Evolutionary conservation across 2,329 filamentous ascomycete species (phyloP).

Genomic region (Karstenula rhodostoma): DNA sequence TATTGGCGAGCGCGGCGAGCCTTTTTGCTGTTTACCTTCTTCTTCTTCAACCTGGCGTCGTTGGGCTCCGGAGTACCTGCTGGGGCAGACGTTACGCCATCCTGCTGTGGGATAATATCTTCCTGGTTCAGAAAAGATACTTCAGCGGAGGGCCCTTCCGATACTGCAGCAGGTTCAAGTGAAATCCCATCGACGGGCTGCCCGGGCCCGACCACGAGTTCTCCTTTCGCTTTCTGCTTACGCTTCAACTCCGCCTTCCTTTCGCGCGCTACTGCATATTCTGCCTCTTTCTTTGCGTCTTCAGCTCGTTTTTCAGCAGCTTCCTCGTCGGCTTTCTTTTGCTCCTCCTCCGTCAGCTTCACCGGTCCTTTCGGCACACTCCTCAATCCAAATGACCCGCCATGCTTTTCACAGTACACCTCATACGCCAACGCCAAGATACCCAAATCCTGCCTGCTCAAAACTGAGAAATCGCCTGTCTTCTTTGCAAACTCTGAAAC

Average conservation of each 20-base stretch:
- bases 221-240: constrained; percentile 1
- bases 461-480: constrained; percentile 87
- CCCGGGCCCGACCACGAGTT: background rate
- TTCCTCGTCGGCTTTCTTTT: constrained; percentile 7
- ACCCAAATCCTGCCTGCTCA: constrained; percentile 89
- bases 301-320: background rate
- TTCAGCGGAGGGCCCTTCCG: background rate
- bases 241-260: constrained; percentile 27
- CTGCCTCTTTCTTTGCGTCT: background rate
- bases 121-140: background rate
- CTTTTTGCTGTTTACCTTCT: constrained; percentile 1
- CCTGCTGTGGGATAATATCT: background rate
- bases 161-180: background rate
- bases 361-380: constrained; percentile 80
- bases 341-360: constrained; percentile 61
- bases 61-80: background rate
- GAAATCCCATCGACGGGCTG: constrained; percentile 1
- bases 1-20: constrained; percentile 5
- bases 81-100: background rate
- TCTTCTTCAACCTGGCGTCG: background rate
- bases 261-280: background rate
- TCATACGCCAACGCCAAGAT: constrained; percentile 92
- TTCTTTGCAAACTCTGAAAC: constrained; percentile 85
- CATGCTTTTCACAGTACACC: constrained; percentile 88
- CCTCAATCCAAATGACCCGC: constrained; percentile 86